These are phyloP conservation scores for Flueggea neowawraea DNA, from an alignment of 441 rosid species.

Conservation along the genomic window DNA sequence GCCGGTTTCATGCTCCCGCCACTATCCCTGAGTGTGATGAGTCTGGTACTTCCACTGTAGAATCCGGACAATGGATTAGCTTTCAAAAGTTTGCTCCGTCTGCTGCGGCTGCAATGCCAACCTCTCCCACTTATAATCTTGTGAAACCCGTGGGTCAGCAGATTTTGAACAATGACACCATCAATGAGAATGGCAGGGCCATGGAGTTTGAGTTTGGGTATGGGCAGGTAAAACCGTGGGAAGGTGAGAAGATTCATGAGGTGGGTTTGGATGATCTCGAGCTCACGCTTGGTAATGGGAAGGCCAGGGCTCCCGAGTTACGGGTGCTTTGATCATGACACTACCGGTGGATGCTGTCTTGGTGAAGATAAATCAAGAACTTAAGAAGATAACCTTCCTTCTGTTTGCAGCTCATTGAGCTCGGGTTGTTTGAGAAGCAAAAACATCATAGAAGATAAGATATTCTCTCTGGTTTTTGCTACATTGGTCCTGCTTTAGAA, in stretches of 20 bases:
- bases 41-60: conserved; percentile 89
- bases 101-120: conserved; percentile 56
- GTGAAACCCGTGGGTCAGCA: conserved; percentile 58
- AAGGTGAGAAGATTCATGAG: conserved; percentile 97
- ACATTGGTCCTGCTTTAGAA: conserved; percentile 7
- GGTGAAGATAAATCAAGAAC: conserved; percentile 11
- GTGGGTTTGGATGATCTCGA: conserved; percentile 93
- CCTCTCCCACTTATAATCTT: conserved; percentile 92
- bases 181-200: conserved; percentile 61
- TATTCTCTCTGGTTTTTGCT: background rate
- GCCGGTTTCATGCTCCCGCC: conserved; percentile 78
- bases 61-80: conserved; percentile 94
- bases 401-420: background rate
- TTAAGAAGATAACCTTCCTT: conserved; percentile 1
- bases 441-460: background rate
- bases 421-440: background rate
- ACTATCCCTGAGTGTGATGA: conserved; percentile 96
- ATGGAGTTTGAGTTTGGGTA: conserved; percentile 72
- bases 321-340: conserved; percentile 1
- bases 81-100: conserved; percentile 68
- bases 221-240: conserved; percentile 92
- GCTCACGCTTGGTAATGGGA: conserved; percentile 86
- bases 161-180: conserved; percentile 24
- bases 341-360: background rate
- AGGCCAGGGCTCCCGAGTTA: conserved; percentile 43